phyloP scores from a whole-genome alignment of 1,284 basidiomycete species.

The Tausonia pullulans region DNA sequence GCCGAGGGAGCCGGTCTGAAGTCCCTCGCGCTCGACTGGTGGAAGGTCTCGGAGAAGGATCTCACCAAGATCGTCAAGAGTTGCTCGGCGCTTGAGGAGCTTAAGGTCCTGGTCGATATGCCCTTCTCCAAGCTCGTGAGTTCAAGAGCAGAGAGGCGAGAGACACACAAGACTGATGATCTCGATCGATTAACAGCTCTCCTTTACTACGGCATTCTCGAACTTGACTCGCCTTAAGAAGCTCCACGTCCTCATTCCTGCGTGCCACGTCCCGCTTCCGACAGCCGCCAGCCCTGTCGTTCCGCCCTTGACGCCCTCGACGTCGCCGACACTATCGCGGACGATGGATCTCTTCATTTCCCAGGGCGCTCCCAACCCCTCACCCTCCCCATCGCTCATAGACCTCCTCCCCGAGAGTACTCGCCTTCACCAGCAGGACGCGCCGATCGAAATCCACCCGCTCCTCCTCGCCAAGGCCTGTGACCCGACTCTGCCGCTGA shows the following conservation, averaged over 20 bases:
- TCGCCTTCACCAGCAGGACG: neutral
- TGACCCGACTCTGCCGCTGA: constrained; percentile 7
- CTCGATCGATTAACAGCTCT: neutral
- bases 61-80: constrained; percentile 1
- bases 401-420: neutral
- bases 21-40: constrained; percentile 15
- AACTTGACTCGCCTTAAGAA: constrained; percentile 2
- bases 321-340: neutral
- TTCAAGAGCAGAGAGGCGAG: neutral
- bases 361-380: neutral
- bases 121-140: constrained; percentile 14
- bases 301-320: constrained; percentile 5
- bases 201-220: constrained; percentile 11
- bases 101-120: constrained; percentile 10
- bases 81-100: neutral
- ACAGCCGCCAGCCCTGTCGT: neutral
- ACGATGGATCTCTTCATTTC: neutral
- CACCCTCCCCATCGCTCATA: neutral
- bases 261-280: constrained; percentile 4
- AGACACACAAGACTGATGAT: neutral
- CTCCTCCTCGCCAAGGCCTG: neutral
- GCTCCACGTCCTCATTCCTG: constrained; percentile 10
- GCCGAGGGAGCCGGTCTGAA: neutral
- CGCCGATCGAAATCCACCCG: neutral
- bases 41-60: neutral